Evolutionary conservation across 2,329 filamentous ascomycete species (phyloP).

Genomic region (Pseudocercospora pini-densiflorae): DNA sequence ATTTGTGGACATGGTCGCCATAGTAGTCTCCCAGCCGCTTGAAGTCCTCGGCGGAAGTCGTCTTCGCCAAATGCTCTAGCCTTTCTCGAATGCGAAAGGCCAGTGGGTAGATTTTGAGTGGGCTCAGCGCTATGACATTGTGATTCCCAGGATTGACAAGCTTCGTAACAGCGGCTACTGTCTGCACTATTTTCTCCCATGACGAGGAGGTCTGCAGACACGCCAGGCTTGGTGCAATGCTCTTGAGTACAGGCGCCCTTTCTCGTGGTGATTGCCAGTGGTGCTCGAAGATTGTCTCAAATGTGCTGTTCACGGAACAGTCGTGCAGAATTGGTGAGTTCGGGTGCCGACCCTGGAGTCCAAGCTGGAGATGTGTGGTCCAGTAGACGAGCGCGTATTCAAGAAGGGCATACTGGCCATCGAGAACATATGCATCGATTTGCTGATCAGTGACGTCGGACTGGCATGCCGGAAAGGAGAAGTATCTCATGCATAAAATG

Average conservation of each 20-base stretch:
- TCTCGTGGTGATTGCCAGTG: constrained; percentile 10
- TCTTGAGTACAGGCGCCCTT: background rate
- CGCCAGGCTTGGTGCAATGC: background rate
- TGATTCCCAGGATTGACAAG: background rate
- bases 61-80: constrained; percentile 3
- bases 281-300: background rate
- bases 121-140: background rate
- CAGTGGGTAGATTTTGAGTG: background rate
- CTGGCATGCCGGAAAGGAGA: constrained; percentile 1
- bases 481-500: constrained; percentile 2
- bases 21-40: background rate
- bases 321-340: background rate
- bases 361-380: constrained; percentile 6
- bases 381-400: constrained; percentile 18
- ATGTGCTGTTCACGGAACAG: background rate
- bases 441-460: background rate
- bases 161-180: background rate
- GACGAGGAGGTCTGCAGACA: background rate
- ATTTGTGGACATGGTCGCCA: constrained; percentile 16
- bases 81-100: background rate
- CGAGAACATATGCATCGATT: background rate
- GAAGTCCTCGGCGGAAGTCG: background rate
- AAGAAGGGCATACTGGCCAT: constrained; percentile 15
- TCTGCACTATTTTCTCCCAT: background rate
- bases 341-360: background rate